Evolutionary conservation across 2,329 filamentous ascomycete genomes (phyloP).

Genomic region (Scortechinia acanthostroma): DNA sequence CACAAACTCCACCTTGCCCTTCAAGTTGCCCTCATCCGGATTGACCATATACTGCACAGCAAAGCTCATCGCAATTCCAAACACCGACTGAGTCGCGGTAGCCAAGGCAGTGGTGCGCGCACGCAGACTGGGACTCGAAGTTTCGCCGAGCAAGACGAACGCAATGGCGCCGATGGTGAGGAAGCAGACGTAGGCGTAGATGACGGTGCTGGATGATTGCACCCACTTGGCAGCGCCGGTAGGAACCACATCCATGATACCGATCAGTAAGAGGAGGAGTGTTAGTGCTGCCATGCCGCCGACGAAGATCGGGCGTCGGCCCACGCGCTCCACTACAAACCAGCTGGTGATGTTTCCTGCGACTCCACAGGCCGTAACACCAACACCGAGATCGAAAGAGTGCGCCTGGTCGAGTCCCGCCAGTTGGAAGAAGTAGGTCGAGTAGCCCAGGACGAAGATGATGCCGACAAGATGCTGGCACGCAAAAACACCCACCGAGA

Average conservation of each 20-base stretch:
- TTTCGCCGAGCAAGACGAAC: conserved; percentile 29
- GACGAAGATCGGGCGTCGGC: conserved; percentile 20
- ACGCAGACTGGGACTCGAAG: conserved; percentile 21
- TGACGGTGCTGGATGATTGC: conserved; percentile 21
- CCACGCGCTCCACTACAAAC: conserved; percentile 19
- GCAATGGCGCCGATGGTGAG: conserved; percentile 27
- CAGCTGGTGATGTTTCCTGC: conserved; percentile 24
- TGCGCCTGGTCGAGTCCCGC: conserved; percentile 23
- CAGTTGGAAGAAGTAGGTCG: conserved; percentile 36
- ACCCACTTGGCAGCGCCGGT: conserved; percentile 21
- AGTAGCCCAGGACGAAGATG: conserved; percentile 26
- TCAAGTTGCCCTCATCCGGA: conserved; percentile 18
- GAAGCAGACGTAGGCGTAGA: conserved; percentile 28
- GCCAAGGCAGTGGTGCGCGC: conserved; percentile 27
- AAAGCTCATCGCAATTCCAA: conserved; percentile 27
- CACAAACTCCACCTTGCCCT: conserved; percentile 22
- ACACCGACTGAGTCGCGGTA: conserved; percentile 24
- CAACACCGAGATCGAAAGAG: conserved; percentile 27
- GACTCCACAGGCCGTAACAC: conserved; percentile 24
- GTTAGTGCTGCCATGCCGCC: conserved; percentile 18
- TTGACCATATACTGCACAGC: conserved; percentile 29
- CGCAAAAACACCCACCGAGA: conserved; percentile 31
- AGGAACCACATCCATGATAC: conserved; percentile 26
- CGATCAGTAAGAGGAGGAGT: conserved; percentile 22
- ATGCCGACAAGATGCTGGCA: conserved; percentile 32